These are phyloP conservation scores for Hyphochytrium catenoides DNA, from an alignment of 352 stramenopile species.

Conservation along the genomic window DNA sequence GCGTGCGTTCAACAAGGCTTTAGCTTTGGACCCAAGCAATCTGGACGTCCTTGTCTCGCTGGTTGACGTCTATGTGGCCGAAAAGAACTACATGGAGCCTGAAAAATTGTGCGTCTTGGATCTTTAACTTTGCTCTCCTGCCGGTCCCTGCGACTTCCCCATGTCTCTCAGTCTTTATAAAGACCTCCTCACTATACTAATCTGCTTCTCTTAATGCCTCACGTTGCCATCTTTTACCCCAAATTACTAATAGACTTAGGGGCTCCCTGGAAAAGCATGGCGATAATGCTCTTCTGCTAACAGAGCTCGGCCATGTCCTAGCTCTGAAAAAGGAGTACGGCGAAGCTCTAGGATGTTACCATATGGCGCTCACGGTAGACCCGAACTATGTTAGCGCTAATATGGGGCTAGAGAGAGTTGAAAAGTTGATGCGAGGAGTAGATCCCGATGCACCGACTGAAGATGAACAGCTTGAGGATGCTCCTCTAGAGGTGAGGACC, in stretches of 20 bases:
- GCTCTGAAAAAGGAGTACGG: constrained; percentile 34
- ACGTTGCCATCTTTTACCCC: constrained; percentile 3
- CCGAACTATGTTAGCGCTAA: constrained; percentile 21
- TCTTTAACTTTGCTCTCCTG: too few relatives aligned
- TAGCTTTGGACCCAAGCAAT: constrained; percentile 29
- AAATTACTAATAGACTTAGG: constrained; percentile 13
- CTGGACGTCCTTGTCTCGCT: constrained; percentile 33
- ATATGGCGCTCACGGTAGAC: constrained; percentile 31
- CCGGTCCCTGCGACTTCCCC: constrained; percentile 24
- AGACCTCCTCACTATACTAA: not conserved
- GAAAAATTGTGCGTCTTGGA: too few relatives aligned
- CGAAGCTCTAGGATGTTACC: constrained; percentile 35
- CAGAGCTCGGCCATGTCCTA: constrained; percentile 40
- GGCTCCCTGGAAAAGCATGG: constrained; percentile 20
- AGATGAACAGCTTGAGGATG: too few relatives aligned
- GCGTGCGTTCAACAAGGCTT: constrained; percentile 26
- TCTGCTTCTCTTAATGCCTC: not conserved
- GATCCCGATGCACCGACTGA: constrained; percentile 46
- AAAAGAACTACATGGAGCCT: constrained; percentile 26
- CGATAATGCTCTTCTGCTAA: constrained; percentile 32
- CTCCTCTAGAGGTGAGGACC: too few relatives aligned
- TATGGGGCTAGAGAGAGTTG: constrained; percentile 29
- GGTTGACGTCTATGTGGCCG: constrained; percentile 28
- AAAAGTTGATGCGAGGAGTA: constrained; percentile 47
- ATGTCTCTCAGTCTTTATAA: constrained; percentile 9